Base-by-base conservation (phyloP, 73 alveolate genomes). In the Paramecium octaurelia region DNA sequence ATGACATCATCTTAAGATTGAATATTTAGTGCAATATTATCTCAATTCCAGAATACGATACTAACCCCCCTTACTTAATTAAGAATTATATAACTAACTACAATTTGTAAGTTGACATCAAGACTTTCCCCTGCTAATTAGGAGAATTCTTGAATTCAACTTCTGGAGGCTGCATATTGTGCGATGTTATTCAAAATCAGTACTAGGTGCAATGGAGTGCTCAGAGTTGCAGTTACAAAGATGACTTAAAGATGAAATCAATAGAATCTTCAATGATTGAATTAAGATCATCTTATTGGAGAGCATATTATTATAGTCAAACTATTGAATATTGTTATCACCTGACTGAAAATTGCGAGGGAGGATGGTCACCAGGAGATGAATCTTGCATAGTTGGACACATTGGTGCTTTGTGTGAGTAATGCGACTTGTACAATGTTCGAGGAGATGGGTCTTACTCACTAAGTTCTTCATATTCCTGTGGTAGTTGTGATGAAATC, bases 301-400 rank as follows among this genome's bases (percentile, higher is more conserved):
- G 90, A 18, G 44, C 90, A 18, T 40, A 35, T 20, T 43, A 18
- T 18, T 40, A 16, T 23, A 40, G 75, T 8, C 8, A 23, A 18
- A 23, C 10, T 34, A 76, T 76, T 36, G 90, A 76, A 31, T n/a
- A 43, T 5, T 76, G 90, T 76, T 76, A 35, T 36, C 64, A 76
- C 35, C 9, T 40, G 18, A 6, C 35, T 34, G 29, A 35, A 6
- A 76, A 76, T 27, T 76, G 90, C 18, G 18, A 34, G 24, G 90
- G 90, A 6, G 90, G 90, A 23, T 35, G 71, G 71, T n/a, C 8
- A 31, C 59, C 44, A 20, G 90, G 90, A 20, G 90, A 76, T 76
- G 36, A 35, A 14, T 36, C 77, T 76, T 76, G 90, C 8, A 38
- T 73, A 36, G 8, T 18, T 8, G 90, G 90, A 9, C 90, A 76